Percentiles rank a stretch among this genome's conserved stretches.
Evolutionary conservation across 306 rosid genomes (phyloP).

Genomic region (Acacia confusa): DNA sequence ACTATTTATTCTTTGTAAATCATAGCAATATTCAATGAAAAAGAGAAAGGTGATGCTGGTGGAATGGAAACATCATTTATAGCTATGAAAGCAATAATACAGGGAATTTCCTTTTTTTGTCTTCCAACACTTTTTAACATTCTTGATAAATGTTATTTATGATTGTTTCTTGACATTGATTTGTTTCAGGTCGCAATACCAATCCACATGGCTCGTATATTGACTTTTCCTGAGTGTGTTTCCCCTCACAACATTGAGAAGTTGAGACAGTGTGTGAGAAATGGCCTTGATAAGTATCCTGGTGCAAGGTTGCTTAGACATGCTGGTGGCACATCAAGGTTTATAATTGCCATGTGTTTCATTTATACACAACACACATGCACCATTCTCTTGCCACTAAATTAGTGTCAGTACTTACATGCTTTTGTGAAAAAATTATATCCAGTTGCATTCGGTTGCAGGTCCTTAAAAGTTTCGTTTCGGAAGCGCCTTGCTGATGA

Average conservation of each 20-base stretch:
- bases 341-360: constrained; percentile 29
- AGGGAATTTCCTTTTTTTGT: not conserved
- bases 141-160: not conserved
- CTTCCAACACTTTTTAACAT: not conserved
- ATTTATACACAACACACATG: not conserved
- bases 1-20: constrained; percentile 7
- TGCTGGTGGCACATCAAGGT: constrained; percentile 62
- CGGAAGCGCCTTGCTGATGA: constrained; percentile 73
- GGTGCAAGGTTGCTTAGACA: constrained; percentile 70
- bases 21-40: not conserved
- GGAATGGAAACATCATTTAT: not conserved
- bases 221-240: constrained; percentile 90
- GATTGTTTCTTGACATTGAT: constrained; percentile 27
- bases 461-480: constrained; percentile 45
- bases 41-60: not conserved
- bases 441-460: constrained; percentile 40
- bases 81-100: constrained; percentile 5
- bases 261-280: constrained; percentile 84
- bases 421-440: constrained; percentile 18
- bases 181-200: constrained; percentile 84
- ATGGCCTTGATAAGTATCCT: constrained; percentile 93
- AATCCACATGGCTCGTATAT: constrained; percentile 84
- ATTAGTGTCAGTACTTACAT: constrained; percentile 7
- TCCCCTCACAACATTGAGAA: constrained; percentile 84
- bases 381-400: not conserved